Evolutionary conservation across 2,329 filamentous ascomycete genomes (phyloP), one percentile per base, ranked within the genome.

Genomic region (Colletotrichum musicola): DNA sequence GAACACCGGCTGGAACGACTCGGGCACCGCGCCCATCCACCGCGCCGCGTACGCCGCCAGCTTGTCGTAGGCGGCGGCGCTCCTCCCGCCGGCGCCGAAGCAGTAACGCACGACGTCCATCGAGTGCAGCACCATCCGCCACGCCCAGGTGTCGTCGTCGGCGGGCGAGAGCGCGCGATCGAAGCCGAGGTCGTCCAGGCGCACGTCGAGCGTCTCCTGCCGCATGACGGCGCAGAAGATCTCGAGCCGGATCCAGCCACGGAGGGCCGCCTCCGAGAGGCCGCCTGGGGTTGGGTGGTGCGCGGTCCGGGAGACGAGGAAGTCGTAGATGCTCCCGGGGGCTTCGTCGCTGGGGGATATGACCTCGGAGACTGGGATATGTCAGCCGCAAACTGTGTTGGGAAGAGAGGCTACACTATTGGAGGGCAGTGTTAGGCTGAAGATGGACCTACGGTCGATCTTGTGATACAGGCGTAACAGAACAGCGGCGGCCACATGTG

Each of bases 61-160:
- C 5, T 57, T 27, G 6, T 72, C 69, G 13, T 76, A 76, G 0
- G 68, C 68, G 1, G 68, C 56, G 0, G 70, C 51, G 35, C 70
- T 69, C 47, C 70, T 68, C 47, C 64, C 71, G 2, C 71, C 71
- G 0, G 71, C 70, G 1, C 73, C 73, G 14, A 75, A 77, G 22
- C 75, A 77, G 64, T 74, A 76, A 20, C 66, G 64, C 1, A 77
- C 66, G 1, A 72, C 69, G n/a, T 74, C 71, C 18, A 73, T 50
- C 2, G 77, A 55, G 16, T 72, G 72, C 0, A 75, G 56, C 1
- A 75, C 59, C 68, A 77, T 77, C 12, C 67, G 64, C 40, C 71
- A 74, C 0, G 75, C 44, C 64, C 50, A 66, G 1, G 44, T 25
- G 1, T 62, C 42, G 13, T 66, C 58, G 13, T 57, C 64, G 22